These are phyloP conservation scores for Plasmodium vivax DNA, from an alignment of 169 alveolate species.

Conservation along the genomic window DNA sequence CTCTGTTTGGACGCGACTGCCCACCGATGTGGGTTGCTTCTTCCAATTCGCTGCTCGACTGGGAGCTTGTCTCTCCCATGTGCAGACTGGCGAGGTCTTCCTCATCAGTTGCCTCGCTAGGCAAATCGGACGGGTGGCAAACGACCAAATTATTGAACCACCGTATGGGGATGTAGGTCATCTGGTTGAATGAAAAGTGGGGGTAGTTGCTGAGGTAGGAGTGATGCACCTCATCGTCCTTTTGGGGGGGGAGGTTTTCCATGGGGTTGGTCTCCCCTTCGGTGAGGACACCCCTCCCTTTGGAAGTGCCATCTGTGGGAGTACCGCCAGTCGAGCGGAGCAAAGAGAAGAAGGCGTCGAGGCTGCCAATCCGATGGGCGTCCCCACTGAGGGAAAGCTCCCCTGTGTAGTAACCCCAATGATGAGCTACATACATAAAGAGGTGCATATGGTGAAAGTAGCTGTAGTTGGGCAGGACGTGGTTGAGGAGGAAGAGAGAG, in stretches of 20 bases:
- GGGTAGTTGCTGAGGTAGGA: constrained; percentile 30
- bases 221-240: neutral
- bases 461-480: constrained; percentile 5
- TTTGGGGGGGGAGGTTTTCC: neutral
- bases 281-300: neutral
- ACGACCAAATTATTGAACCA: constrained; percentile 30
- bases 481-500: neutral
- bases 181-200: neutral
- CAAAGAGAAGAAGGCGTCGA: neutral
- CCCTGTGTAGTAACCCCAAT: neutral
- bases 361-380: neutral
- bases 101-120: neutral
- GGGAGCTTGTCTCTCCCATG: neutral
- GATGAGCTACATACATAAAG: constrained; percentile 21
- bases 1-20: neutral
- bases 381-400: neutral
- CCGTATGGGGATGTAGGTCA: neutral
- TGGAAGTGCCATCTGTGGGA: neutral
- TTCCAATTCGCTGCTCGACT: neutral
- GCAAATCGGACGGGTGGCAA: neutral
- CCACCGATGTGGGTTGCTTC: neutral
- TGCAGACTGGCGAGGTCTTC: neutral
- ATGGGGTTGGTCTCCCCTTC: neutral
- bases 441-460: constrained; percentile 22
- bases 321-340: neutral